Evolutionary conservation across 495 filamentous ascomycete species (phyloP).

Genomic region (Beverwykella pulmonaria): DNA sequence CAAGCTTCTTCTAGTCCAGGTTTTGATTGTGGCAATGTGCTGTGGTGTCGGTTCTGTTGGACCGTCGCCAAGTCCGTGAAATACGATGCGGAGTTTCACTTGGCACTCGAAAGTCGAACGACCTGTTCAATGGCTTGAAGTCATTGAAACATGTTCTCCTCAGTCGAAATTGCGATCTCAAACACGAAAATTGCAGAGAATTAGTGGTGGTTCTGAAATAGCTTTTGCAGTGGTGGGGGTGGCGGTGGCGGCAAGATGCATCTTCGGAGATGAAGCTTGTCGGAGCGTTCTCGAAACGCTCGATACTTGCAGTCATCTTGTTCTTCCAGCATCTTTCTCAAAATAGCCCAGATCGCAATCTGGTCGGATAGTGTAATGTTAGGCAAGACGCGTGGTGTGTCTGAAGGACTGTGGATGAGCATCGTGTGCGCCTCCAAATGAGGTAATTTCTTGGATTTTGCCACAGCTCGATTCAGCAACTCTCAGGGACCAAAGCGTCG

Average conservation of each 20-base stretch:
- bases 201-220: neutral
- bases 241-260: too few relatives aligned
- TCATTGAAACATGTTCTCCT: neutral
- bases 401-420: too few relatives aligned
- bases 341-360: too few relatives aligned
- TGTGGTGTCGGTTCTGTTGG: neutral
- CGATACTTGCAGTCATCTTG: too few relatives aligned
- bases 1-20: neutral
- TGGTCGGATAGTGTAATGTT: too few relatives aligned
- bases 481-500: neutral
- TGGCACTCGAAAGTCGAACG: neutral
- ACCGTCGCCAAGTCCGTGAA: neutral
- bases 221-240: too few relatives aligned
- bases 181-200: neutral
- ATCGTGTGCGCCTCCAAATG: too few relatives aligned
- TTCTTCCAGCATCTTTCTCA: too few relatives aligned
- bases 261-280: too few relatives aligned
- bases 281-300: too few relatives aligned
- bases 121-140: neutral
- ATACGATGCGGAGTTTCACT: neutral
- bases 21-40: neutral
- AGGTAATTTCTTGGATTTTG: neutral
- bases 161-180: neutral
- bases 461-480: neutral
- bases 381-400: too few relatives aligned